phyloP scores from a whole-genome alignment of 768 basidiomycete genomes.

The Clitopilus passeckerianus region DNA sequence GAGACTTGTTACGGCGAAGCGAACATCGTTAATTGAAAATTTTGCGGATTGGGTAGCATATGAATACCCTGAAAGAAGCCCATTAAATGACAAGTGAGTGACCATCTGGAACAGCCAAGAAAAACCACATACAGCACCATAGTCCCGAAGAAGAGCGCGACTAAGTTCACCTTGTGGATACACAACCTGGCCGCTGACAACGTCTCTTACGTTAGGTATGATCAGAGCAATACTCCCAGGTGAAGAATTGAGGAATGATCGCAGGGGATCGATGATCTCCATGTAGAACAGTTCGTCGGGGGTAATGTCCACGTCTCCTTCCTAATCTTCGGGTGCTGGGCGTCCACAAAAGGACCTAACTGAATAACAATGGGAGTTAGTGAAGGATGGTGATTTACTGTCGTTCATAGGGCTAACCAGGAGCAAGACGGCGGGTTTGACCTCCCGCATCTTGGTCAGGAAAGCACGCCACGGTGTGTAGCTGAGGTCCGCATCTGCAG shows the following conservation, averaged over 20 bases:
- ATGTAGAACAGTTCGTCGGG: constrained; percentile 65
- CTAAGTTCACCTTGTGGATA: constrained; percentile 76
- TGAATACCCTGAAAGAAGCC: constrained; percentile 54
- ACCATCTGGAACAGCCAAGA: not conserved
- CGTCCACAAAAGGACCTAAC: constrained; percentile 92
- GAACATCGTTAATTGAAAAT: constrained; percentile 81
- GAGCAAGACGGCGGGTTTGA: constrained; percentile 72
- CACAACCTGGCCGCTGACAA: constrained; percentile 73
- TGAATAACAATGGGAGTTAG: constrained; percentile 26
- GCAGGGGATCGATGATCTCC: constrained; percentile 55
- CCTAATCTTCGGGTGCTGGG: constrained; percentile 64
- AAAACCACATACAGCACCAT: not conserved
- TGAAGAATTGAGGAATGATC: constrained; percentile 49
- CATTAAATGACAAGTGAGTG: not conserved
- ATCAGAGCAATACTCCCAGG: constrained; percentile 73
- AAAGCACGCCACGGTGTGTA: constrained; percentile 71
- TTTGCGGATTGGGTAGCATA: constrained; percentile 83
- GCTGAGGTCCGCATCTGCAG: constrained; percentile 67
- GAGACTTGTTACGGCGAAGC: constrained; percentile 76
- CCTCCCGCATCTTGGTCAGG: constrained; percentile 50
- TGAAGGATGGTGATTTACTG: not conserved
- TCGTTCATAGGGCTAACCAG: constrained; percentile 42
- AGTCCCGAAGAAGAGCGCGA: constrained; percentile 37
- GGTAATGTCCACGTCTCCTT: constrained; percentile 65
- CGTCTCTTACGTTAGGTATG: constrained; percentile 79